Percentiles rank a stretch among this genome's conserved stretches.
These are phyloP conservation scores for Xylaria intraflava DNA, from an alignment of 495 filamentous ascomycete genomes.

Conservation along the genomic window DNA sequence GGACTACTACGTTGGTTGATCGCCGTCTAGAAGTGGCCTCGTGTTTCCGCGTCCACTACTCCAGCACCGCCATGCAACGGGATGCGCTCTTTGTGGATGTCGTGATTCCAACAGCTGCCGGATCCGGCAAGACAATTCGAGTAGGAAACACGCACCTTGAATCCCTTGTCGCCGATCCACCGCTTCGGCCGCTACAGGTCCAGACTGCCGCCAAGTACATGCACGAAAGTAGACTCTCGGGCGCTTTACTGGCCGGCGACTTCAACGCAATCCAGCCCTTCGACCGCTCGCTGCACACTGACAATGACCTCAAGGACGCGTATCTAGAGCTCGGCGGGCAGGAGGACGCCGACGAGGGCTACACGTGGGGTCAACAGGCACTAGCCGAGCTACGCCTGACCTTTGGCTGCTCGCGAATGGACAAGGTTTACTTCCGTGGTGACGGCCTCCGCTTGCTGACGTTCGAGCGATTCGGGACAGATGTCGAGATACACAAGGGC, in stretches of 20 bases:
- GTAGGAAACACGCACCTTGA: slow-evolving; percentile 53
- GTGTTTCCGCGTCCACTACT: slow-evolving; percentile 42
- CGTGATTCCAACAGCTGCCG: slow-evolving; percentile 6
- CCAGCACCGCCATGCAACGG: slow-evolving; percentile 36
- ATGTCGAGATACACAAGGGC: slow-evolving; percentile 13
- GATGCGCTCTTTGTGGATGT: slow-evolving; percentile 50
- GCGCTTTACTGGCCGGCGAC: slow-evolving; percentile 36
- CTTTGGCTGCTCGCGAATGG: slow-evolving; percentile 45
- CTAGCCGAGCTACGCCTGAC: slow-evolving; percentile 19
- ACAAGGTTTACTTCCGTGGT: slow-evolving; percentile 40
- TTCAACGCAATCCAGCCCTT: slow-evolving; percentile 50
- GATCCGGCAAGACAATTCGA: slow-evolving; percentile 15
- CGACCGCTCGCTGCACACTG: slow-evolving; percentile 38
- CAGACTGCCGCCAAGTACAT: background rate
- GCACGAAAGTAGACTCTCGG: background rate
- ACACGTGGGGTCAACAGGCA: slow-evolving; percentile 53
- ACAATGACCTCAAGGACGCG: slow-evolving; percentile 46
- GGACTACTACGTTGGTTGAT: slow-evolving; percentile 48
- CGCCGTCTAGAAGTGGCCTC: slow-evolving; percentile 29
- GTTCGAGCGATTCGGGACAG: slow-evolving; percentile 39
- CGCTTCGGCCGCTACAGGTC: background rate
- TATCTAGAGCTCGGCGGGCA: slow-evolving; percentile 46
- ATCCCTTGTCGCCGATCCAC: slow-evolving; percentile 29
- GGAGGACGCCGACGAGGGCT: slow-evolving; percentile 44
- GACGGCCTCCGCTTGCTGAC: background rate